Conservation (phyloP, 2,329 filamentous ascomycete species). For the Aspergillus sergii region DNA sequence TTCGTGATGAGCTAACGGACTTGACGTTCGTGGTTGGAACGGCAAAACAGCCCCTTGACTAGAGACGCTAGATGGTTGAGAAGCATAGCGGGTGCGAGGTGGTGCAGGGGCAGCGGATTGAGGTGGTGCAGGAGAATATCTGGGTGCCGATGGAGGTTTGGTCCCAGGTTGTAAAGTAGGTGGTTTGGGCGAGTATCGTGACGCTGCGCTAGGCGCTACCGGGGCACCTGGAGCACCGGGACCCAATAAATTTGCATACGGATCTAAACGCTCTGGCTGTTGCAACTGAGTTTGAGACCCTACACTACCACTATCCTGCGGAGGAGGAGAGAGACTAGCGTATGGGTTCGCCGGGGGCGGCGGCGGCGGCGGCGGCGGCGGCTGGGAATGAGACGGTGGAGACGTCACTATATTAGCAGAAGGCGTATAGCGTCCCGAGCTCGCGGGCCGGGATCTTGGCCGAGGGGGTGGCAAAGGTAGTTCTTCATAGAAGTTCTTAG, state of each 20-base stretch:
- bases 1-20: constrained; percentile 60
- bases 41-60: constrained; percentile 43
- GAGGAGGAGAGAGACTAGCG: constrained; percentile 21
- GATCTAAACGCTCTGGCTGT: constrained; percentile 35
- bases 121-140: constrained; percentile 52
- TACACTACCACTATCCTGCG: constrained; percentile 22
- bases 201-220: constrained; percentile 32
- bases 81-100: constrained; percentile 42
- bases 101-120: constrained; percentile 28
- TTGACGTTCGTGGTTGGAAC: constrained; percentile 67
- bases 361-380: constrained; percentile 14
- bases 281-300: constrained; percentile 29
- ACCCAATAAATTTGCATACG: constrained; percentile 33
- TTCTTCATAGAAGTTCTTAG: constrained; percentile 74
- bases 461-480: constrained; percentile 63
- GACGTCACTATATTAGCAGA: constrained; percentile 31
- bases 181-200: constrained; percentile 48
- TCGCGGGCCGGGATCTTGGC: constrained; percentile 56
- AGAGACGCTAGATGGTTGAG: constrained; percentile 37
- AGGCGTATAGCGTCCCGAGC: constrained; percentile 45
- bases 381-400: constrained; percentile 15
- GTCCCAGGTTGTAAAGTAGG: constrained; percentile 31
- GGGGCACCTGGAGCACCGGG: constrained; percentile 31
- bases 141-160: constrained; percentile 41
- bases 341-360: constrained; percentile 23